Evolutionary conservation across 148 eudicot genomes (phyloP).

Genomic region (Amaranthus hypochondriacus): DNA sequence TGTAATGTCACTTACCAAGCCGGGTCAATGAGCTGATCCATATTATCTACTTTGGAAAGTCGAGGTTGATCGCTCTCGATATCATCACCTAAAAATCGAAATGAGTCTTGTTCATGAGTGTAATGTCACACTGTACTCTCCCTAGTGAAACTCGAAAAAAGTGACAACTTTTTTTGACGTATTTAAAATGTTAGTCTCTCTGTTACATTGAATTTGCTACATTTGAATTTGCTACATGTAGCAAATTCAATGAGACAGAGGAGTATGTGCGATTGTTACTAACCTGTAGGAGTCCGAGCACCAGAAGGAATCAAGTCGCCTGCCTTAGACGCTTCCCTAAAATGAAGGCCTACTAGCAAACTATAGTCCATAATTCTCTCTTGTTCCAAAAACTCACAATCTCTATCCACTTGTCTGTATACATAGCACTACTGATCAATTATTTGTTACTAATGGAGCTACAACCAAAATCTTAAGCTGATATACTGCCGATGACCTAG

Average conservation of each 20-base stretch:
- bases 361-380: slow-evolving; percentile 95
- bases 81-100: slow-evolving; percentile 37
- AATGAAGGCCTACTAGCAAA: slow-evolving; percentile 78
- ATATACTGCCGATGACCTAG: too few relatives aligned
- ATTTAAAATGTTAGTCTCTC: too few relatives aligned
- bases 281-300: slow-evolving; percentile 46
- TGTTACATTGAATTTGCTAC: too few relatives aligned
- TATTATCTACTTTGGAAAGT: slow-evolving; percentile 39
- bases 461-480: not conserved
- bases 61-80: slow-evolving; percentile 44
- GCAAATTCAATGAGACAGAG: too few relatives aligned
- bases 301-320: slow-evolving; percentile 52
- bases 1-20: slow-evolving; percentile 28
- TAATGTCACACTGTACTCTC: too few relatives aligned
- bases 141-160: too few relatives aligned
- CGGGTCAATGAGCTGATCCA: slow-evolving; percentile 21
- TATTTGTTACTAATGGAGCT: not conserved
- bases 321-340: slow-evolving; percentile 52
- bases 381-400: slow-evolving; percentile 85
- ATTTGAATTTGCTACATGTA: too few relatives aligned
- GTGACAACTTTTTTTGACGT: too few relatives aligned
- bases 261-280: not conserved
- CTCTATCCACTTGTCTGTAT: slow-evolving; percentile 79
- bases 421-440: not conserved
- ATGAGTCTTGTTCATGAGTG: not conserved